Percentiles rank a stretch among this genome's conserved stretches.
Evolutionary conservation across 108 stramenopile species (phyloP).

Genomic region (Skeletonema tropicum): DNA sequence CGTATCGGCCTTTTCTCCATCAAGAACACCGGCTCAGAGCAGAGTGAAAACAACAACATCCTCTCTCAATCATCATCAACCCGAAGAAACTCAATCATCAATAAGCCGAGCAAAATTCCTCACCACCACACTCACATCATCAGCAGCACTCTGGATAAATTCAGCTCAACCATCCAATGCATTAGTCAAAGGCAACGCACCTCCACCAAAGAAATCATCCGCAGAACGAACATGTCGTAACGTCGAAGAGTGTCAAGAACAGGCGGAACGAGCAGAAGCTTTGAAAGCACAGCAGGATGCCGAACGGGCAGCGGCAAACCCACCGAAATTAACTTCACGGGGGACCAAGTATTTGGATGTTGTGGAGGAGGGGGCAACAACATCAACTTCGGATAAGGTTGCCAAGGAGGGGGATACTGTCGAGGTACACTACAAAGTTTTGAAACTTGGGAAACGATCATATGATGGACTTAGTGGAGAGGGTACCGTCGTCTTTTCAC

Average conservation of each 20-base stretch:
- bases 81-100: not conserved
- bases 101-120: not conserved
- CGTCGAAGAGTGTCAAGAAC: conserved; percentile 86
- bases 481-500: conserved; percentile 68
- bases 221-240: conserved; percentile 76
- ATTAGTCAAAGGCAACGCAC: conserved; percentile 86
- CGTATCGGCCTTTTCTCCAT: not conserved
- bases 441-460: conserved; percentile 85
- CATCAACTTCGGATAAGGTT: not conserved
- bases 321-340: conserved; percentile 41
- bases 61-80: not conserved
- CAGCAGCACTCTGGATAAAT: not conserved
- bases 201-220: conserved; percentile 56
- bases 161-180: conserved; percentile 36
- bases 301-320: conserved; percentile 38
- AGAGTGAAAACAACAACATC: not conserved
- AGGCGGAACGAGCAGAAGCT: conserved; percentile 54
- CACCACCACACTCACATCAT: not conserved
- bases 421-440: conserved; percentile 69
- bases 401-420: conserved; percentile 68
- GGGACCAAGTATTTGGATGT: conserved; percentile 70
- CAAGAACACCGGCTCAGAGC: not conserved
- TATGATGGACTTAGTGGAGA: conserved; percentile 89
- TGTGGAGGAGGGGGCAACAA: conserved; percentile 17
- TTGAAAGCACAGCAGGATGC: conserved; percentile 38